These are phyloP conservation scores for Saccharomyces paradoxus DNA, from an alignment of 805 yeast genomes.

Conservation along the genomic window DNA sequence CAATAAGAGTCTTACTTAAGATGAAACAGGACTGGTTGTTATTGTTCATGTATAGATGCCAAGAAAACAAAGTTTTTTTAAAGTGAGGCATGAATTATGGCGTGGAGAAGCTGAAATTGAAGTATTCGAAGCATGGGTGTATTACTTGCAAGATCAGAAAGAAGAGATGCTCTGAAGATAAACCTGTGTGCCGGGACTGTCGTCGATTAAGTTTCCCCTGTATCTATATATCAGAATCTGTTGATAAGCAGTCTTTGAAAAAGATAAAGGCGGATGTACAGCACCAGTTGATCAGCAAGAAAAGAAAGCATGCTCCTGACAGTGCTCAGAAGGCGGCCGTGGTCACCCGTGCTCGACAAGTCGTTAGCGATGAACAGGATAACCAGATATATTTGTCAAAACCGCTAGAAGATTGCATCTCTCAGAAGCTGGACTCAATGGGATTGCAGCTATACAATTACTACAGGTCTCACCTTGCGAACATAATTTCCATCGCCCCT, in stretches of 20 bases:
- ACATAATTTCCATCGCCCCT: conserved; percentile 41
- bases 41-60: not conserved
- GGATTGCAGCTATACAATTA: conserved; percentile 42
- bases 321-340: not conserved
- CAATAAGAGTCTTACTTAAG: not conserved
- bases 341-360: not conserved
- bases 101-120: conserved; percentile 4
- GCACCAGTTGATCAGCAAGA: conserved; percentile 12
- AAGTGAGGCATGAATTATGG: not conserved
- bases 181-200: conserved; percentile 66
- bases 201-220: conserved; percentile 54
- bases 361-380: conserved; percentile 3
- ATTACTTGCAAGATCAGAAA: conserved; percentile 60
- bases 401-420: conserved; percentile 17
- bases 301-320: not conserved
- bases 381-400: conserved; percentile 8
- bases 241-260: conserved; percentile 23
- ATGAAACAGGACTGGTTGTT: not conserved
- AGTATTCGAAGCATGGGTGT: conserved; percentile 50
- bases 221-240: conserved; percentile 53
- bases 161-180: conserved; percentile 67
- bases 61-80: not conserved
- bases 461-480: conserved; percentile 41
- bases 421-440: conserved; percentile 33
- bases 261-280: conserved; percentile 15